Conservation (phyloP, 2,329 filamentous ascomycete genomes). For the Cordyceps javanica region DNA sequence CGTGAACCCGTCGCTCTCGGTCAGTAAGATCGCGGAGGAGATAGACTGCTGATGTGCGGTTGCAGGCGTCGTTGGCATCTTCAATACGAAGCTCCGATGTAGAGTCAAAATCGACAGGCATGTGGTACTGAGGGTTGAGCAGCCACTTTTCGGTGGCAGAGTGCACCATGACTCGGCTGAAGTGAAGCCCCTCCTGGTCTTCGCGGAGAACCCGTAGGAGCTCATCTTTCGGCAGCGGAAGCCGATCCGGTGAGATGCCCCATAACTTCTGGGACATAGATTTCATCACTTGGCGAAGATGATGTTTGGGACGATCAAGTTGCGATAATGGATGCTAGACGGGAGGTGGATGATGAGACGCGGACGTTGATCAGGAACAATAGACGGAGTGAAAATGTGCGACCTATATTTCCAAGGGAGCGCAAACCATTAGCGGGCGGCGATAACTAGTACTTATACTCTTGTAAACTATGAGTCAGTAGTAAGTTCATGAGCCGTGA, state of each 20-base stretch:
- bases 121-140: background rate
- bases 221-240: background rate
- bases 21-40: background rate
- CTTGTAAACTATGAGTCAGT: no score
- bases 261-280: background rate
- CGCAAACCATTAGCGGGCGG: background rate
- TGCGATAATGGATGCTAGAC: background rate
- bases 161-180: background rate
- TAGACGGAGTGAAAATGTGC: background rate
- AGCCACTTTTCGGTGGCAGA: background rate
- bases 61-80: constrained; percentile 5
- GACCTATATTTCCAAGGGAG: background rate
- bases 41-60: constrained; percentile 4
- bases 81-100: background rate
- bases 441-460: background rate
- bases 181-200: background rate
- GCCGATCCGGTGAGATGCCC: background rate
- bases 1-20: background rate
- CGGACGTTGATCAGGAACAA: background rate
- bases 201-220: background rate
- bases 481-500: no score
- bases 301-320: background rate
- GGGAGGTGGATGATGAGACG: background rate
- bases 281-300: background rate
- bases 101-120: background rate